Evolutionary conservation across 805 yeast genomes (phyloP).

Genomic region (Saccharomycopsis sp.): DNA sequence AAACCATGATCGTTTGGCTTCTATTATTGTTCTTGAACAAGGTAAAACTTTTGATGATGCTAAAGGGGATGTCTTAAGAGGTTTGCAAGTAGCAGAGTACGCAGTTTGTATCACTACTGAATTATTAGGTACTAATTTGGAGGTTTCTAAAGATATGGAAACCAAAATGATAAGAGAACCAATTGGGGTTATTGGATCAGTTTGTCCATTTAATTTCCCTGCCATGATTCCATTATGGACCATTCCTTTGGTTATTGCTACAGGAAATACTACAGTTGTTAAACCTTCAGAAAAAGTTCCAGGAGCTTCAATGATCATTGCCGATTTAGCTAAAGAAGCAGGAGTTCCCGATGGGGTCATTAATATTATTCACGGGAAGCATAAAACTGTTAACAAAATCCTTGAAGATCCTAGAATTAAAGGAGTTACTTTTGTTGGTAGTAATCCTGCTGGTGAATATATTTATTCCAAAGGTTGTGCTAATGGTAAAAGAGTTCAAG

Average conservation of each 20-base stretch:
- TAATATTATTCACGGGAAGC: conserved; percentile 65
- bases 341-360: conserved; percentile 70
- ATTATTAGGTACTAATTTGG: conserved; percentile 51
- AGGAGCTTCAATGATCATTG: conserved; percentile 68
- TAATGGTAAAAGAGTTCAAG: conserved; percentile 66
- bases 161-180: conserved; percentile 65
- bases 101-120: conserved; percentile 50
- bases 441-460: conserved; percentile 69
- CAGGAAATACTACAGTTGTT: conserved; percentile 65
- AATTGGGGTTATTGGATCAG: conserved; percentile 66
- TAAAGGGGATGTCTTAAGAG: conserved; percentile 63
- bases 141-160: conserved; percentile 67
- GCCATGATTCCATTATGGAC: conserved; percentile 67
- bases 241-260: conserved; percentile 43
- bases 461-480: conserved; percentile 56
- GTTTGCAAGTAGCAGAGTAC: conserved; percentile 71
- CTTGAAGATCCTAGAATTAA: conserved; percentile 64
- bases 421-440: conserved; percentile 73
- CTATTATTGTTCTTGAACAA: conserved; percentile 57
- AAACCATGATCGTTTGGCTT: conserved; percentile 61
- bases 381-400: conserved; percentile 59
- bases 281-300: conserved; percentile 71
- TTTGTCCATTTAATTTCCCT: conserved; percentile 76
- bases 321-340: conserved; percentile 61
- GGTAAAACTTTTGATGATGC: conserved; percentile 74